These are phyloP conservation scores for Fusarium torulosum DNA, from an alignment of 2,329 filamentous ascomycete species.

Conservation along the genomic window DNA sequence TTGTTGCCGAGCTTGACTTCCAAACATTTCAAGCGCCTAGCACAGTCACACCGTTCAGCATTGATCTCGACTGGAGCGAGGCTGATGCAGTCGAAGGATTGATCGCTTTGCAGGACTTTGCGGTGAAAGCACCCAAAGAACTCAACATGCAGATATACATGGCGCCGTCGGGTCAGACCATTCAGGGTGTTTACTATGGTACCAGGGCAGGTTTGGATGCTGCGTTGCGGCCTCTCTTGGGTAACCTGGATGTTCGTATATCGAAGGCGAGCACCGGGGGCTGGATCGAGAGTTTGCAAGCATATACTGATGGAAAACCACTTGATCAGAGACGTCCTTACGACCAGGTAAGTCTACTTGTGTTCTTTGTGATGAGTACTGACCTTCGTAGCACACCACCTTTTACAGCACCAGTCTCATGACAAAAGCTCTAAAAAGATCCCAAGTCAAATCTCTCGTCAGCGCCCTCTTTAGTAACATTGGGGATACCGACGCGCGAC, in stretches of 20 bases:
- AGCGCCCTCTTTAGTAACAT: conserved; percentile 37
- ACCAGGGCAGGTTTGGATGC: conserved; percentile 26
- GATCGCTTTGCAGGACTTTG: conserved; percentile 46
- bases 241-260: conserved; percentile 25
- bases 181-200: conserved; percentile 51
- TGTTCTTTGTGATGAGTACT: not conserved
- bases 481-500: conserved; percentile 21
- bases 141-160: conserved; percentile 50
- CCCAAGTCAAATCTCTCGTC: conserved; percentile 42
- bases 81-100: conserved; percentile 39
- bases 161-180: conserved; percentile 29
- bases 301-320: conserved; percentile 33
- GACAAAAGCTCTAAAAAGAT: conserved; percentile 43
- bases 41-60: conserved; percentile 38
- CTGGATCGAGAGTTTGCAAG: conserved; percentile 47
- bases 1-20: conserved; percentile 50
- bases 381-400: conserved; percentile 43
- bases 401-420: conserved; percentile 51
- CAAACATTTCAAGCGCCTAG: conserved; percentile 44
- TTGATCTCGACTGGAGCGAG: conserved; percentile 41
- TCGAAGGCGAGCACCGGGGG: conserved; percentile 31
- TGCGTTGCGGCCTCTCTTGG: conserved; percentile 38
- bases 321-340: conserved; percentile 48
- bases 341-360: conserved; percentile 25
- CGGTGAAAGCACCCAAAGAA: conserved; percentile 40